These are phyloP conservation scores for Daldinia childiae DNA, from an alignment of 495 filamentous ascomycete genomes.

Conservation along the genomic window DNA sequence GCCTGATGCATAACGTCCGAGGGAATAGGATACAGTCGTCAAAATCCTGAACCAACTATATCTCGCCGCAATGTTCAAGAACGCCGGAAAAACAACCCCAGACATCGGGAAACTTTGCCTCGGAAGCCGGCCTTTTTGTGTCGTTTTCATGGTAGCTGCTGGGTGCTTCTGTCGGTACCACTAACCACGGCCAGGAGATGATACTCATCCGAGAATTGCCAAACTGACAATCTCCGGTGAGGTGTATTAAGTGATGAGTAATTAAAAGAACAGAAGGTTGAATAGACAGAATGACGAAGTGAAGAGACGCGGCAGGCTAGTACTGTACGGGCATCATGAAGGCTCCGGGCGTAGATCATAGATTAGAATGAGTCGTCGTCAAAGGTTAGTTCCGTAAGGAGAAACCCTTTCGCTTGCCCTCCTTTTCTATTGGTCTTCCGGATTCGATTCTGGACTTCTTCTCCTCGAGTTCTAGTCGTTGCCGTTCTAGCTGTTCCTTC, in stretches of 20 bases:
- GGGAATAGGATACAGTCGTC: slow-evolving; percentile 34
- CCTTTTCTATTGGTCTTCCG: slow-evolving; percentile 94
- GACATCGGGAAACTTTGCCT: slow-evolving; percentile 40
- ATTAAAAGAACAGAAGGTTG: slow-evolving; percentile 58
- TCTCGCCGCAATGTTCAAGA: slow-evolving; percentile 53
- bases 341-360: slow-evolving; percentile 57
- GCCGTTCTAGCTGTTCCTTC: slow-evolving; percentile 98
- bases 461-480: slow-evolving; percentile 93
- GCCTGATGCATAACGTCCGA: slow-evolving; percentile 29
- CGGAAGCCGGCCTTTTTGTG: slow-evolving; percentile 39
- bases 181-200: slow-evolving; percentile 25
- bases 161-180: slow-evolving; percentile 23
- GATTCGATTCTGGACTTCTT: slow-evolving; percentile 95
- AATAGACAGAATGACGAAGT: slow-evolving; percentile 55
- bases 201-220: slow-evolving; percentile 24
- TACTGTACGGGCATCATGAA: slow-evolving; percentile 61
- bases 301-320: slow-evolving; percentile 58
- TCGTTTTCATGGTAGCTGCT: slow-evolving; percentile 31
- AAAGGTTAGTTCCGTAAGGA: slow-evolving; percentile 80
- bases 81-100: slow-evolving; percentile 43
- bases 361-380: slow-evolving; percentile 43
- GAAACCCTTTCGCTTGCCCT: slow-evolving; percentile 97
- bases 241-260: slow-evolving; percentile 55
- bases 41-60: slow-evolving; percentile 51
- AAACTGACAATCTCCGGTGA: slow-evolving; percentile 38